Conservation (phyloP, 2,329 filamentous ascomycete genomes). For the Aspergillus sp. region DNA sequence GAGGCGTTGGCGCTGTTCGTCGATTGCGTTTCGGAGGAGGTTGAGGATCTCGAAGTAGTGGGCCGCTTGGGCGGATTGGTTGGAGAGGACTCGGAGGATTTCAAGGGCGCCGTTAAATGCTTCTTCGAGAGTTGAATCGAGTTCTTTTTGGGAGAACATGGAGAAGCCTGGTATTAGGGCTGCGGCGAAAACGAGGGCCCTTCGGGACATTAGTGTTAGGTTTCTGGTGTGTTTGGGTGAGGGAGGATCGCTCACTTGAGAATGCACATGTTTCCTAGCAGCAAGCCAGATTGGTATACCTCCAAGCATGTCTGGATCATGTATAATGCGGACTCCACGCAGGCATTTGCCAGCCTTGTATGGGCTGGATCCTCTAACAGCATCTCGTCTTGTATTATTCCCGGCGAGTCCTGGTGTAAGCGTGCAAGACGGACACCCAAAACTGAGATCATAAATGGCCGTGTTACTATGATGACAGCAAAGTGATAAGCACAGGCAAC, state of each 20-base stretch:
- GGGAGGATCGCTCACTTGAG: constrained; percentile 49
- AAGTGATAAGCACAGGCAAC: constrained; percentile 61
- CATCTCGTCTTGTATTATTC: constrained; percentile 12
- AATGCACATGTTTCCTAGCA: constrained; percentile 59
- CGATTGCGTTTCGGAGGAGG: constrained; percentile 47
- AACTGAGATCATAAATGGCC: constrained; percentile 55
- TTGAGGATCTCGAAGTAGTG: constrained; percentile 59
- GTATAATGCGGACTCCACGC: constrained; percentile 56
- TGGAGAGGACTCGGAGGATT: constrained; percentile 50
- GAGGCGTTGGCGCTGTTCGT: constrained; percentile 39
- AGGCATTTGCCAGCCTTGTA: constrained; percentile 50
- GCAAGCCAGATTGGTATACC: constrained; percentile 44
- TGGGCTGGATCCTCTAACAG: constrained; percentile 29
- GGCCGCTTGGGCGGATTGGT: constrained; percentile 55
- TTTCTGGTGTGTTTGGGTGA: no score
- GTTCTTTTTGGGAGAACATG: constrained; percentile 52
- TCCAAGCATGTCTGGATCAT: constrained; percentile 56
- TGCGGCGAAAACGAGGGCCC: constrained; percentile 57
- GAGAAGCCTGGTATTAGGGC: constrained; percentile 58
- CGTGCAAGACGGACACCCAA: constrained; percentile 42
- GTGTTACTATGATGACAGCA: constrained; percentile 57
- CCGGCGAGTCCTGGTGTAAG: constrained; percentile 24
- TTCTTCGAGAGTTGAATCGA: constrained; percentile 37
- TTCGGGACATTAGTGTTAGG: constrained; percentile 29
- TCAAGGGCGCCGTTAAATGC: constrained; percentile 53